Percentiles rank a stretch among this genome's conserved stretches.
Conservation (phyloP, 139 green algal species). For the Spirogloea muscicola region DNA sequence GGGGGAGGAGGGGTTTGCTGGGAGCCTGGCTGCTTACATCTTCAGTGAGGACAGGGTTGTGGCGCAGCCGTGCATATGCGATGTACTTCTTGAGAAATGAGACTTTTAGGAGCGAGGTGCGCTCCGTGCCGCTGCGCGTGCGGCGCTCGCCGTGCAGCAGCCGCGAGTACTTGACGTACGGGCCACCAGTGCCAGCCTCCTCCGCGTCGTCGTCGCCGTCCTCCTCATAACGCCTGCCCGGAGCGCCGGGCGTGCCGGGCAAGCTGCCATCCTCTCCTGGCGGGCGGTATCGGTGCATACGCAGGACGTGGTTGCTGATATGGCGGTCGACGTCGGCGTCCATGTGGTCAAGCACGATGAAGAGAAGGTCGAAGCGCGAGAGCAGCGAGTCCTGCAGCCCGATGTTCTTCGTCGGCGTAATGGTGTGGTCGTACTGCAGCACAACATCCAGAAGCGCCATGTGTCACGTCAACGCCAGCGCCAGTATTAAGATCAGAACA, state of each 20-base stretch:
- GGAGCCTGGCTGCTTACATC: no score
- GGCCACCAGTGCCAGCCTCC: no score
- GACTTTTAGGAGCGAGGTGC: constrained; percentile 56
- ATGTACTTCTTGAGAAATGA: constrained; percentile 75
- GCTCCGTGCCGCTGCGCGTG: constrained; percentile 1
- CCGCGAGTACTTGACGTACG: constrained; percentile 73
- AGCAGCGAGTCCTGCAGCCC: constrained; percentile 95
- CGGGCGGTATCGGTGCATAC: constrained; percentile 83
- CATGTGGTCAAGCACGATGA: constrained; percentile 92
- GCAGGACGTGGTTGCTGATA: constrained; percentile 71
- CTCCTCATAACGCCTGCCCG: no score
- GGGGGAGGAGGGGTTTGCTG: no score
- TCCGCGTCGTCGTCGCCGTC: no score
- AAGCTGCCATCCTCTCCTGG: constrained; percentile 41
- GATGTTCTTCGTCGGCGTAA: constrained; percentile 86
- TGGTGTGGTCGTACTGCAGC: constrained; percentile 63
- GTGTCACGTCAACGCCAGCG: no score
- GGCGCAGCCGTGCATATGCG: constrained; percentile 58
- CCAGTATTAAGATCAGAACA: no score
- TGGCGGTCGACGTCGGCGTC: constrained; percentile 67
- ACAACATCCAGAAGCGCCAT: no score
- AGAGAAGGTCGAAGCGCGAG: constrained; percentile 96
- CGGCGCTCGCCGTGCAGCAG: constrained; percentile 64
- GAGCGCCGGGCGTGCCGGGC: no score
- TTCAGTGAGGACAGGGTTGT: constrained; percentile 32